Base-by-base conservation (phyloP, 495 filamentous ascomycete genomes). In the Extremus antarcticus region DNA sequence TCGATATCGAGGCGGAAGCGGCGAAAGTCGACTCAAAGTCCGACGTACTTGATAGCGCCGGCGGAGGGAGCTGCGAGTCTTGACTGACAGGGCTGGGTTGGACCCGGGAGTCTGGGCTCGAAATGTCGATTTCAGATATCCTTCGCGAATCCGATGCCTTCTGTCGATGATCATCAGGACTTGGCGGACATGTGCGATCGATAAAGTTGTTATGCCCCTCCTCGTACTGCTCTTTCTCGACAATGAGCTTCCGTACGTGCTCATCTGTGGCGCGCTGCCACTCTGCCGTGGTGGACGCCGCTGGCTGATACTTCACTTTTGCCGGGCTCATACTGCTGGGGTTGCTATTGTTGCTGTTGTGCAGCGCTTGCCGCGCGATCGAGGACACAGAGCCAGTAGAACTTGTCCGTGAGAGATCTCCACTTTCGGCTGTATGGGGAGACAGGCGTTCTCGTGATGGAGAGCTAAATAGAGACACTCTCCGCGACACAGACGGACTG, bases 1-100 rank as follows among this genome's bases (percentile, higher is more conserved):
- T 63, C 1, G 71, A 74, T 0, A 70, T 70, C 0, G 65, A 68
- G 57, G 67, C 68, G 21, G 71, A 72, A 51, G 72, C 65, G 16
- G 60, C 63, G 17, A 66, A 68, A 17, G 61, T 62, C 29, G 71
- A 68, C 10, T 69, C 68, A 40, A 72, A 69, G 22, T 73, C 70
- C 0, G 70, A 73, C 0, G 70, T 70, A 53, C 66, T 71, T 0
- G 70, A 66, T 11, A 62, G 60, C 57, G 68, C 57, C 1, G 55
- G 54, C 20, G 50, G 40, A 8, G 64, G 63, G 1, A 62, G 41
- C 43, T 56, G 48, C 43, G 49, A 20, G 21, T 57, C 43, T 25
- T 62, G 59, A 25, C 56, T 51, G 13, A 56, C 57, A 4, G 66
- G 62, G 41, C 65, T 70, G 11, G 60, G 53, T 25, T 63, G 63